Conservation (phyloP, 1,284 basidiomycete genomes). For the Cerrena zonata region DNA sequence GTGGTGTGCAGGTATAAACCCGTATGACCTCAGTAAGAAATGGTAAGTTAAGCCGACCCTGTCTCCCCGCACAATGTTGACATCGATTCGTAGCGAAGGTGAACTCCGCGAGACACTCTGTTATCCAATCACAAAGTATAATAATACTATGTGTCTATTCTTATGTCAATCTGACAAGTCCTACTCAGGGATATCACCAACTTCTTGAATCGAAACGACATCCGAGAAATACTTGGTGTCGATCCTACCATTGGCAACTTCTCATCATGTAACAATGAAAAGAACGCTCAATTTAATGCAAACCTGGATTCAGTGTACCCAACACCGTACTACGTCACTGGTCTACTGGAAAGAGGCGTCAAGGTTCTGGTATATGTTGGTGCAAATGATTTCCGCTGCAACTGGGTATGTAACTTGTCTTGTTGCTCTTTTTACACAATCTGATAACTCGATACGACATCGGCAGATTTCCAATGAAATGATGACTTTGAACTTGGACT, state of each 20-base stretch:
- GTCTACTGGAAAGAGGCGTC: constrained; percentile 70
- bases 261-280: constrained; percentile 37
- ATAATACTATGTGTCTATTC: not conserved
- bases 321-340: constrained; percentile 54
- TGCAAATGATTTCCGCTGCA: constrained; percentile 69
- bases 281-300: constrained; percentile 37
- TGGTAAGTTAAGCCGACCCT: constrained; percentile 18
- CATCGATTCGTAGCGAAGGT: constrained; percentile 7
- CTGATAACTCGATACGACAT: no score
- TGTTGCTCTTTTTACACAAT: no score
- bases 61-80: not conserved
- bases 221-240: constrained; percentile 57
- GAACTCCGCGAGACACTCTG: constrained; percentile 18
- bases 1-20: constrained; percentile 16
- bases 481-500: constrained; percentile 54
- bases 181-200: constrained; percentile 37
- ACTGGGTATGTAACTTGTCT: constrained; percentile 42
- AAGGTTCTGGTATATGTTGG: constrained; percentile 73
- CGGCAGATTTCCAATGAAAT: constrained; percentile 50
- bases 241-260: constrained; percentile 44
- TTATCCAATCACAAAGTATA: constrained; percentile 23
- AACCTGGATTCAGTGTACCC: constrained; percentile 38
- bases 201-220: constrained; percentile 52
- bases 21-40: constrained; percentile 22
- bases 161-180: not conserved